These are phyloP conservation scores for Ceratobasidium sp. DNA, from an alignment of 1,284 basidiomycete species.

Conservation along the genomic window DNA sequence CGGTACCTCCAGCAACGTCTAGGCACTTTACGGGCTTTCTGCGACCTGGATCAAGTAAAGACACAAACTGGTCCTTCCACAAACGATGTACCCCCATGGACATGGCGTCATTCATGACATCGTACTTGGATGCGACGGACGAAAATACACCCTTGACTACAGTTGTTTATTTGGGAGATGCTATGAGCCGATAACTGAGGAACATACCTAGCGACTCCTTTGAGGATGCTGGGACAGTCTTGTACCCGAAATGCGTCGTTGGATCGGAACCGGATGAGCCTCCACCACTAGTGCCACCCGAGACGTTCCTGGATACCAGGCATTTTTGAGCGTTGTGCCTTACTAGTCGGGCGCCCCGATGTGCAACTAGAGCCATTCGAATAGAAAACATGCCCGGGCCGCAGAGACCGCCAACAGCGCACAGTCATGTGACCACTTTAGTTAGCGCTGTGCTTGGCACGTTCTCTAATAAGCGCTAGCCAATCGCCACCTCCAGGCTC, in stretches of 20 bases:
- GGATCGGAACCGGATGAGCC: background rate
- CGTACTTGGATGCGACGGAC: slow-evolving; percentile 95
- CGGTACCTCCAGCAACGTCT: slow-evolving; percentile 97
- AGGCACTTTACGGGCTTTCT: slow-evolving; percentile 76
- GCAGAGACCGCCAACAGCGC: background rate
- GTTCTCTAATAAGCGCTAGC: slow-evolving; percentile 3
- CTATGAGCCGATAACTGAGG: background rate
- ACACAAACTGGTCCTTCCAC: slow-evolving; percentile 96
- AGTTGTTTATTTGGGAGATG: background rate
- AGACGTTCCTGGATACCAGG: background rate
- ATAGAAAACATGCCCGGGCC: background rate
- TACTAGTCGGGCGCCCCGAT: background rate
- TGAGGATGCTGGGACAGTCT: slow-evolving; percentile 67
- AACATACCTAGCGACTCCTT: slow-evolving; percentile 22
- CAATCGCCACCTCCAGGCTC: background rate
- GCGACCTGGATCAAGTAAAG: slow-evolving; percentile 79
- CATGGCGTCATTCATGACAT: slow-evolving; percentile 99
- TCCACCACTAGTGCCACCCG: background rate
- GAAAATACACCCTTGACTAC: slow-evolving; percentile 91
- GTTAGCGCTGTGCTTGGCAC: background rate
- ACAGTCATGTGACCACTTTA: slow-evolving; percentile 3
- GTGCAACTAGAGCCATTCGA: slow-evolving; percentile 6
- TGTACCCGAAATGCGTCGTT: slow-evolving; percentile 93
- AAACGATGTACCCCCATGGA: slow-evolving; percentile 95
- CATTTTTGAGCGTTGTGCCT: background rate